Evolutionary conservation across 352 stramenopile genomes (phyloP).

Genomic region (Phytophthora ramorum): DNA sequence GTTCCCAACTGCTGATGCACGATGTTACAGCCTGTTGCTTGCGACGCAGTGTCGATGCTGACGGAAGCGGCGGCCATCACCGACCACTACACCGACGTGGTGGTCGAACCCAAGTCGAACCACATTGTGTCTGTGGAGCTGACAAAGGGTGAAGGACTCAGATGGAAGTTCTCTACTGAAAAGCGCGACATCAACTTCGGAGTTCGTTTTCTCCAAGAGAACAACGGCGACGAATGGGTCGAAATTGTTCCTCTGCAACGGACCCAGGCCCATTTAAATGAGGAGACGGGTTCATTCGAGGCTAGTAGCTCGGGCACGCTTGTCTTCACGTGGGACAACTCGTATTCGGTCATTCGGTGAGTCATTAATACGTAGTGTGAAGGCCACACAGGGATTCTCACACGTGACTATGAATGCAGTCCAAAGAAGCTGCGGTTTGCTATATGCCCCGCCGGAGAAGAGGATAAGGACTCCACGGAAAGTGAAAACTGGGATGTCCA

Average conservation of each 20-base stretch:
- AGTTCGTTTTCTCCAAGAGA: constrained; percentile 51
- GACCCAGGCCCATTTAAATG: constrained; percentile 34
- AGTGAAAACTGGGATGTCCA: constrained; percentile 43
- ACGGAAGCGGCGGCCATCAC: constrained; percentile 24
- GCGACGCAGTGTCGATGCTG: constrained; percentile 47
- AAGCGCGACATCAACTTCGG: constrained; percentile 65
- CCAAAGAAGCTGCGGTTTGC: constrained; percentile 51
- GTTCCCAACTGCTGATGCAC: background rate
- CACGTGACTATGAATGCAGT: constrained; percentile 23
- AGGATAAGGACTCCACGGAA: constrained; percentile 5
- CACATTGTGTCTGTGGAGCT: constrained; percentile 65
- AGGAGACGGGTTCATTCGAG: constrained; percentile 51
- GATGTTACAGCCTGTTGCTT: constrained; percentile 22
- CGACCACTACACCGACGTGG: constrained; percentile 38
- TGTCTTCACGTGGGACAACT: constrained; percentile 72
- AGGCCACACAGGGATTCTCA: background rate
- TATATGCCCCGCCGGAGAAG: constrained; percentile 24
- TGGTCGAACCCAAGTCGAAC: constrained; percentile 45
- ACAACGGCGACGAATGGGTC: constrained; percentile 39
- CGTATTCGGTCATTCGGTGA: constrained; percentile 62
- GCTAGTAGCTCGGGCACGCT: constrained; percentile 45
- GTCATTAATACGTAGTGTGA: constrained; percentile 5
- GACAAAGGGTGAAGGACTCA: constrained; percentile 42
- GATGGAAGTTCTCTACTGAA: constrained; percentile 61
- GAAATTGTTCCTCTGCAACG: constrained; percentile 49